Evolutionary conservation across 1,284 basidiomycete genomes (phyloP).

Genomic region (Naganishia sp.): DNA sequence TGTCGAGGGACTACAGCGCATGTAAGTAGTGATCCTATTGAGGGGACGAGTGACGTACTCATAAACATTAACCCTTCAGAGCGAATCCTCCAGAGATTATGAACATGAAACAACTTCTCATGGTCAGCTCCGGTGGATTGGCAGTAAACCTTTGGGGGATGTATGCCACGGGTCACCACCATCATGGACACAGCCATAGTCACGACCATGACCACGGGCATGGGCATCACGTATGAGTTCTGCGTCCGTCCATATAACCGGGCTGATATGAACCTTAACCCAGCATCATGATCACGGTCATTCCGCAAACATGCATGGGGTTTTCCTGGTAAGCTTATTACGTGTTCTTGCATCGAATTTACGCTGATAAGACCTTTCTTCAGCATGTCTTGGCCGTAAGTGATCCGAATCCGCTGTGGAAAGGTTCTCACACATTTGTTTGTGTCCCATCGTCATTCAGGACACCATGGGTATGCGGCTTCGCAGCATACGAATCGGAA

Average conservation of each 20-base stretch:
- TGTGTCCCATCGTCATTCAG: conserved; percentile 51
- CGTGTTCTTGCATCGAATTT: not conserved
- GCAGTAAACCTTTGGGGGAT: conserved; percentile 97
- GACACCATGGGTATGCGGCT: conserved; percentile 61
- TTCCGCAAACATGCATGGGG: conserved; percentile 96
- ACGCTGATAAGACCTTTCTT: not conserved
- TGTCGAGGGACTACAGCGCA: conserved; percentile 93
- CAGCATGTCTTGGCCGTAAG: conserved; percentile 46
- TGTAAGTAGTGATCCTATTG: conserved; percentile 60
- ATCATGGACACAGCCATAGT: conserved; percentile 56
- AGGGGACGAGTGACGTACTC: too few species aligned
- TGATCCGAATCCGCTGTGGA: conserved; percentile 10
- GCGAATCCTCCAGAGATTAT: conserved; percentile 93
- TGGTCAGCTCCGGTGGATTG: conserved; percentile 85
- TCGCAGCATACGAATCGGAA: too few species aligned
- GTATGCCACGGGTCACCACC: conserved; percentile 97
- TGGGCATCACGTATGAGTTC: conserved; percentile 31
- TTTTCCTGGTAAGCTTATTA: conserved; percentile 74
- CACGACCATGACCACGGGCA: conserved; percentile 38
- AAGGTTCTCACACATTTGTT: not conserved
- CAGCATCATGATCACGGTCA: conserved; percentile 46
- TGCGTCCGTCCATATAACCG: not conserved
- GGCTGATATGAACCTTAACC: conserved; percentile 38
- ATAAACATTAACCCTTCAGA: conserved; percentile 55
- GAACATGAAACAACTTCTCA: conserved; percentile 85